Base-by-base conservation (phyloP, 2,329 filamentous ascomycete genomes). In the Claviceps pazoutovae region DNA sequence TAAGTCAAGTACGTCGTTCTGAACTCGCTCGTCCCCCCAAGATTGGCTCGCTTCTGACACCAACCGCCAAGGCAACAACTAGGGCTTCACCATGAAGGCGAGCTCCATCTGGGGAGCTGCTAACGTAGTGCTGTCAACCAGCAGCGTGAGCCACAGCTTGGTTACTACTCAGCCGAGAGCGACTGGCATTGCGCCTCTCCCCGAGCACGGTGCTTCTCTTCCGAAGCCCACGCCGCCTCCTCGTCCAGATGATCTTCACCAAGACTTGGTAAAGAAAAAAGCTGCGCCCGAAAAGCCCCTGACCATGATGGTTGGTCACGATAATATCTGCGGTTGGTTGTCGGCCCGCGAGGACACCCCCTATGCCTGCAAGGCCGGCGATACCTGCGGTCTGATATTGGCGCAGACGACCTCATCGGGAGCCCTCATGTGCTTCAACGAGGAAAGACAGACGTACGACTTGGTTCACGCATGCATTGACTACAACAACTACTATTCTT, bases 241-340 rank as follows among this genome's bases (percentile, higher is more conserved):
- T 3, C 61, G 55, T 14, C 50, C 66, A 26, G 59, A 61, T n/a
- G 64, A 66, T 17, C 57, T 70, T 11, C 59, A 56, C 11, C 5
- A 16, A n/a, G 21, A 6, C 17, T 21, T 53, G 30, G 43, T 45
- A 39, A 41, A 30, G 5, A 14, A 39, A 49, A 42, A 23, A 17
- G 3, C 8, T 5, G 19, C 36, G 16, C n/a, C 23, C 6, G 16
- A 30, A 17, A 21, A 41, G 36, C 51, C 43, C 62, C 34, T 65
- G 58, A 57, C 64, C 62, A 52, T 60, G 62, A 47, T 48, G 54
- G 59, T 72, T 51, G 74, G 68, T 13, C 69, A 71, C 1, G 73
- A 76, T 57, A 72, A 74, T 54, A 75, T 70, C 0, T 78, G 75
- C 53, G 75, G 74, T 55, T 78, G 67, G 58, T 61, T 77, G 42